Conservation (phyloP, 805 yeast genomes). For the Peterozyma xylosa region DNA sequence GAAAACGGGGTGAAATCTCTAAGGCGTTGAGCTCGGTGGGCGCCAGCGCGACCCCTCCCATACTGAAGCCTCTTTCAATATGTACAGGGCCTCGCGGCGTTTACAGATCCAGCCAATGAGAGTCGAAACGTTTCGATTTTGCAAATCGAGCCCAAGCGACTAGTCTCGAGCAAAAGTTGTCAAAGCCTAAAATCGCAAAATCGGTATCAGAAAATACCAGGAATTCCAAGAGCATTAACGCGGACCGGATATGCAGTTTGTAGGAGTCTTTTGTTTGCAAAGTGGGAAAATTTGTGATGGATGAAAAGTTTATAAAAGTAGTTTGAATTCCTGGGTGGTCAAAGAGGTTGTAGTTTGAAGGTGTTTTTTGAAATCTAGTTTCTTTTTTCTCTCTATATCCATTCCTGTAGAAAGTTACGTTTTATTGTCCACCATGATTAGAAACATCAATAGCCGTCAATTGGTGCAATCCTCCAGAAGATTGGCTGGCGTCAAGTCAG, state of each 20-base stretch:
- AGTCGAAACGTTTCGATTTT: background rate
- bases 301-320: background rate
- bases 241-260: too few species aligned
- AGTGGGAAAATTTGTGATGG: background rate
- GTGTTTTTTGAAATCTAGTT: background rate
- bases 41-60: too few species aligned
- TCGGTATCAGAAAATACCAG: background rate
- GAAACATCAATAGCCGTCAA: slow-evolving; percentile 2
- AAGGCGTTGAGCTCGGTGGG: too few species aligned
- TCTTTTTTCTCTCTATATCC: background rate
- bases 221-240: too few species aligned
- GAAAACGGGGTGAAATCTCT: too few species aligned
- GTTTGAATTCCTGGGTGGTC: background rate
- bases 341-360: background rate
- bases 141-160: too few species aligned
- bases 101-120: background rate
- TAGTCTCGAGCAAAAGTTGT: too few species aligned
- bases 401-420: background rate
- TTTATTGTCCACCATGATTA: background rate
- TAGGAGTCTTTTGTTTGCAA: background rate
- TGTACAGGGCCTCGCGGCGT: background rate
- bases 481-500: background rate
- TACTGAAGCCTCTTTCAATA: too few species aligned
- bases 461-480: slow-evolving; percentile 2
- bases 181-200: background rate